Percentiles rank a stretch among this genome's conserved stretches.
phyloP scores from a whole-genome alignment of 352 stramenopile species.

The Phytophthora chlamydospora region DNA sequence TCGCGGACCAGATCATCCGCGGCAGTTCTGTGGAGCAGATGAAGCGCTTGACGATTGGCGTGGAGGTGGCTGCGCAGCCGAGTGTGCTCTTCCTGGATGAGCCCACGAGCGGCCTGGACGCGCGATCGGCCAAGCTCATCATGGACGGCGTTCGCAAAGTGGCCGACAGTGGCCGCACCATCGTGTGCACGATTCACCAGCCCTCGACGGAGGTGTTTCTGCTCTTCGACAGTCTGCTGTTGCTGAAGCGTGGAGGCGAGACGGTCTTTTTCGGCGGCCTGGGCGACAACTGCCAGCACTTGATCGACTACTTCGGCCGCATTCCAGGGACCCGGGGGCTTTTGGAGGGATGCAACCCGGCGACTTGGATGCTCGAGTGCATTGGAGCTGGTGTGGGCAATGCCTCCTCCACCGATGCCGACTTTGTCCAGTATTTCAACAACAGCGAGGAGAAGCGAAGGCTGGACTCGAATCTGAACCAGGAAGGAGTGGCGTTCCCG shows the following conservation, averaged over 20 bases:
- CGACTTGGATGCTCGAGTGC: conserved; percentile 49
- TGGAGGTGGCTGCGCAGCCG: conserved; percentile 77
- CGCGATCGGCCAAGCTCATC: conserved; percentile 78
- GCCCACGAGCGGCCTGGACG: conserved; percentile 87
- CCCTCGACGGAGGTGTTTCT: conserved; percentile 30
- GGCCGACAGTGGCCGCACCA: conserved; percentile 64
- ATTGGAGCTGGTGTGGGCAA: conserved; percentile 47
- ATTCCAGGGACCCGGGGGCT: conserved; percentile 57
- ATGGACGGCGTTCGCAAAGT: conserved; percentile 89
- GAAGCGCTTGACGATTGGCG: conserved; percentile 51
- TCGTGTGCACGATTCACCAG: conserved; percentile 89
- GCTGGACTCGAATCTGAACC: conserved; percentile 38
- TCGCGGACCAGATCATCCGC: no score
- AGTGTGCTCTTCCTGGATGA: conserved; percentile 85
- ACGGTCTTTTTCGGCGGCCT: conserved; percentile 83
- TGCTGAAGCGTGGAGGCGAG: conserved; percentile 84
- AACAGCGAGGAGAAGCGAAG: conserved; percentile 33
- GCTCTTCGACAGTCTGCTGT: conserved; percentile 77
- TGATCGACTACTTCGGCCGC: conserved; percentile 63
- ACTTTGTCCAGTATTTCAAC: conserved; percentile 40
- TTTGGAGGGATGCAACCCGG: conserved; percentile 52
- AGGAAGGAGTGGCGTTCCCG: conserved; percentile 40
- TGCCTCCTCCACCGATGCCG: conserved; percentile 12
- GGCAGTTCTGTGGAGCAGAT: conserved; percentile 51
- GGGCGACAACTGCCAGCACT: conserved; percentile 49